Evolutionary conservation across 805 yeast species (phyloP), one percentile per base, ranked within the genome.

Genomic region (Maudiozyma saulgeensis): DNA sequence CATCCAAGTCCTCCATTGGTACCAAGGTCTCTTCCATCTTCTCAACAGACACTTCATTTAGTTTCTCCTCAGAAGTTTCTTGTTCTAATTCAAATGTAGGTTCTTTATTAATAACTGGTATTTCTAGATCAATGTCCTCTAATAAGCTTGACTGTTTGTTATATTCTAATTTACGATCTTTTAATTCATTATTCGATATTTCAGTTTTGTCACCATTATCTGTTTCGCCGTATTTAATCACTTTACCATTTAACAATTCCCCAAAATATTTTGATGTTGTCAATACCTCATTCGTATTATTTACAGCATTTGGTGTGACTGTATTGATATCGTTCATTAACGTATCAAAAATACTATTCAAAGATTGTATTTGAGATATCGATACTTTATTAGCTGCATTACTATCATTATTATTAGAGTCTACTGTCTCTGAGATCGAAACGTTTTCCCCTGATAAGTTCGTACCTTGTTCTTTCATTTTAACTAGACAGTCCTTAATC

Each of bases 401-500:
- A 21, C 32, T 21, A 6, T 41, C 42, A 25, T 42, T 39, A 8
- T 19, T 13, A 39, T 9, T 21, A 18, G 25, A 19, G 16, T 19
- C 13, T 31, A 15, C 32, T 28, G 9, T 6, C 12, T 28, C 32
- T 28, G 38, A 3, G 2, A 35, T 13, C 2, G n/a, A 35, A 35
- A 35, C 12, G 8, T 28, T 35, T 35, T 7, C 32, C 32, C 12
- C 32, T 11, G 32, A 28, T 11, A 13, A 9, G 3, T 23, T 25
- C 26, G 25, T 28, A 6, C 45, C 44, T 19, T 43, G 47, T 23
- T 52, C 48, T 28, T 62, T 52, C 34, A 52, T 48, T 11, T 48
- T 56, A 13, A 59, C 59, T 39, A 76, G 51, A 0, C 78, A 65
- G 4, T 60, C 65, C 47, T 74, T 68, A 1, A 88, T 78, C 32